A percentile compares a stretch with the other conserved stretches of the same genome.
Evolutionary conservation across 805 yeast species (phyloP).

Genomic region (Sungouiella blattae): DNA sequence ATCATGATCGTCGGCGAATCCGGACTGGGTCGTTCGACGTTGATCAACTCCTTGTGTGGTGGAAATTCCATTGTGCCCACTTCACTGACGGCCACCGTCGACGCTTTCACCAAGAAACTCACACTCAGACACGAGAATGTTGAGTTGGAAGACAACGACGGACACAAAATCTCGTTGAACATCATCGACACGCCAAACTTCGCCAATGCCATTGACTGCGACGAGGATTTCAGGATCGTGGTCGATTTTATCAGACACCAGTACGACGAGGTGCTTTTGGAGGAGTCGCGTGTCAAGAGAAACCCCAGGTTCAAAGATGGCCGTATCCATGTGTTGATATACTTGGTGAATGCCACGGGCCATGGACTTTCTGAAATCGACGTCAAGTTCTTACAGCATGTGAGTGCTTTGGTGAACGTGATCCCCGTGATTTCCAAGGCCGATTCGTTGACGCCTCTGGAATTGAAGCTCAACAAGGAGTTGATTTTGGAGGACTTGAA

Average conservation of each 20-base stretch:
- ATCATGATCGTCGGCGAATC: conserved; percentile 83
- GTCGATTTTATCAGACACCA: conserved; percentile 81
- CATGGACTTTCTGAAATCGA: conserved; percentile 44
- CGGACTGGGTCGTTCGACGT: conserved; percentile 89
- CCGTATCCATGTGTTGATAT: conserved; percentile 62
- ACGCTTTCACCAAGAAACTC: conserved; percentile 44
- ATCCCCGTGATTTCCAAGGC: conserved; percentile 44
- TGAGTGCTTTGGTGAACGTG: conserved; percentile 40
- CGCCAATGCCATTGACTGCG: conserved; percentile 71
- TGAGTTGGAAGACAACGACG: conserved; percentile 83
- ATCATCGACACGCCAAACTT: conserved; percentile 83
- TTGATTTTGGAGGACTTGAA: conserved; percentile 75
- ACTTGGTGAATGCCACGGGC: conserved; percentile 44
- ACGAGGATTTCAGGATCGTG: conserved; percentile 60
- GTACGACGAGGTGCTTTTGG: conserved; percentile 77
- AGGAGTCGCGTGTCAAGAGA: conserved; percentile 77
- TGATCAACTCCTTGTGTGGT: conserved; percentile 86
- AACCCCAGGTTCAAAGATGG: conserved; percentile 84
- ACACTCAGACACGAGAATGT: conserved; percentile 74
- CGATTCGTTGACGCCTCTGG: conserved; percentile 39
- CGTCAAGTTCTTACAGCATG: conserved; percentile 38
- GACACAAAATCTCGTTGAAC: conserved; percentile 73
- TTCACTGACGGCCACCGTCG: conserved; percentile 60
- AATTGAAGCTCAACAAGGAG: conserved; percentile 63
- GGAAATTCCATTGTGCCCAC: conserved; percentile 74